These are phyloP conservation scores for Austroboletus eburneus DNA, from an alignment of 768 basidiomycete species.

Conservation along the genomic window DNA sequence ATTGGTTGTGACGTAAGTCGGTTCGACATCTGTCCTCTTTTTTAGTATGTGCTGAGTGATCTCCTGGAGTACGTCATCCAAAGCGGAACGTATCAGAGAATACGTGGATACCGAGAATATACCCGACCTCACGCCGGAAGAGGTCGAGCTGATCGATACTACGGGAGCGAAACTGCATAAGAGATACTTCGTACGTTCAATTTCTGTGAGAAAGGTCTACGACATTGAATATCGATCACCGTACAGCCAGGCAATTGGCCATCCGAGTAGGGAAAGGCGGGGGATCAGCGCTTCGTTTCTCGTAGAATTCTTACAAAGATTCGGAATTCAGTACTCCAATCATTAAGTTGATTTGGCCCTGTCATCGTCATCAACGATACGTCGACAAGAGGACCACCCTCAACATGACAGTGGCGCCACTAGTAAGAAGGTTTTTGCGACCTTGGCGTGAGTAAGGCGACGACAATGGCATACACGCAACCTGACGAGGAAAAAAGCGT, in stretches of 20 bases:
- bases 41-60: background rate
- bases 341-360: too few relatives aligned
- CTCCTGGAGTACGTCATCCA: constrained; percentile 29
- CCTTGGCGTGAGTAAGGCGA: too few relatives aligned
- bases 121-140: constrained; percentile 25
- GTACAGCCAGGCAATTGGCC: constrained; percentile 18
- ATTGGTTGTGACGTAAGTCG: constrained; percentile 30
- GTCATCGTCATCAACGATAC: too few relatives aligned
- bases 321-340: too few relatives aligned
- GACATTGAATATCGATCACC: constrained; percentile 3
- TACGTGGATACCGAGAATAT: constrained; percentile 29
- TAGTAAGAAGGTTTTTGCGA: too few relatives aligned
- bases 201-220: background rate
- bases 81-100: constrained; percentile 31
- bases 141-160: constrained; percentile 22
- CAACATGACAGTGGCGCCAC: too few relatives aligned
- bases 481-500: too few relatives aligned
- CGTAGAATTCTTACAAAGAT: too few relatives aligned
- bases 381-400: too few relatives aligned
- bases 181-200: constrained; percentile 25
- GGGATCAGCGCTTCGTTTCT: too few relatives aligned
- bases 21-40: background rate
- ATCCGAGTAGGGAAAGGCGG: constrained; percentile 13
- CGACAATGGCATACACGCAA: too few relatives aligned
- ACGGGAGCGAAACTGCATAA: constrained; percentile 22